Conservation (phyloP, 371 early-diverging fungal species). For the Catenaria anguillulae region DNA sequence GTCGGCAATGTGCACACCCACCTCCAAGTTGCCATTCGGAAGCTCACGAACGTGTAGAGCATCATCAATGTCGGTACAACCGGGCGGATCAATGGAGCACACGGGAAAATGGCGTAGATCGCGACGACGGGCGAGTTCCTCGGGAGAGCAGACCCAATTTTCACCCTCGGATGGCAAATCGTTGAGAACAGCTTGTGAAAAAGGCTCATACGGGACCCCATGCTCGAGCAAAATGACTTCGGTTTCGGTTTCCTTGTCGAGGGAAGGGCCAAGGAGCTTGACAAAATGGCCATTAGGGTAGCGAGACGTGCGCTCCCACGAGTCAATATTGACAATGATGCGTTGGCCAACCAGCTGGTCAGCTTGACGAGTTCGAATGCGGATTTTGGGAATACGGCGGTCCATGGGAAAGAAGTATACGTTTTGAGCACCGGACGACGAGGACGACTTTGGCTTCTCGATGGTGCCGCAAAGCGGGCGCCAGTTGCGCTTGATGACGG, state of each 20-base stretch:
- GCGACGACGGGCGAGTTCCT: slow-evolving; percentile 45
- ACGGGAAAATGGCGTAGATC: slow-evolving; percentile 73
- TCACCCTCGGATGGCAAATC: slow-evolving; percentile 78
- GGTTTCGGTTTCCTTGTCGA: slow-evolving; percentile 84
- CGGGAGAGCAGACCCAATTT: slow-evolving; percentile 57
- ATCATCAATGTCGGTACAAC: slow-evolving; percentile 99
- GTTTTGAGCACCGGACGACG: slow-evolving; percentile 29
- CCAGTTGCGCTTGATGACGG: slow-evolving; percentile 87
- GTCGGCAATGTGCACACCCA: slow-evolving; percentile 94
- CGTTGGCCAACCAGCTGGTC: slow-evolving; percentile 54
- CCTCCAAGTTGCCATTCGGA: slow-evolving; percentile 76
- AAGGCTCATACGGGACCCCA: slow-evolving; percentile 85
- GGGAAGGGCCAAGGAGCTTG: slow-evolving; percentile 70
- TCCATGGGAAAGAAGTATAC: slow-evolving; percentile 79
- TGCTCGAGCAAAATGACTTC: slow-evolving; percentile 89
- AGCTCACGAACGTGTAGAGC: slow-evolving; percentile 77
- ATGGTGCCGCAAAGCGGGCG: slow-evolving; percentile 85
- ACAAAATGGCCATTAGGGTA: slow-evolving; percentile 89
- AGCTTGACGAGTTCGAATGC: slow-evolving; percentile 79
- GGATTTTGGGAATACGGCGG: slow-evolving; percentile 75
- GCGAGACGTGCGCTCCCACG: slow-evolving; percentile 63
- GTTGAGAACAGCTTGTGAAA: slow-evolving; percentile 62
- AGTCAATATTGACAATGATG: slow-evolving; percentile 79
- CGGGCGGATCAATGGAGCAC: slow-evolving; percentile 98
- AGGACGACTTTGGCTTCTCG: slow-evolving; percentile 29